A percentile compares a stretch with the other conserved stretches of the same genome.
These are phyloP conservation scores for Sphaerulina vaccinii DNA, from an alignment of 2,329 filamentous ascomycete genomes.

Conservation along the genomic window DNA sequence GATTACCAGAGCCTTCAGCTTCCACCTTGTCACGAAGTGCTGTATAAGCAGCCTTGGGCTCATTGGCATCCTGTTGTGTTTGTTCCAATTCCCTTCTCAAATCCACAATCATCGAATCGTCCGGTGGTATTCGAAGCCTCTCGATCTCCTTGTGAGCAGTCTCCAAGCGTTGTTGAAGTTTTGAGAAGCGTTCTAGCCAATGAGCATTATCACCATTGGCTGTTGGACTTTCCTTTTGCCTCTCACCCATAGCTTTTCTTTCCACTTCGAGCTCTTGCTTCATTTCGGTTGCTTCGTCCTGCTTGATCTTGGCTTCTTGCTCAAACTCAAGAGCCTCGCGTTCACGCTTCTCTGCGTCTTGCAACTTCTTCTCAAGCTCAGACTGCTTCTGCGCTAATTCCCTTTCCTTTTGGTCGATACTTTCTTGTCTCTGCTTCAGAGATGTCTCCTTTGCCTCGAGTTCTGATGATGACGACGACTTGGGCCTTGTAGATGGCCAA, in stretches of 20 bases:
- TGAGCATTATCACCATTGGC: background rate
- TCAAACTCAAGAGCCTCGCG: slow-evolving; percentile 10
- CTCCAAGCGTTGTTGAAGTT: slow-evolving; percentile 2
- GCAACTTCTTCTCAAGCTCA: slow-evolving; percentile 4
- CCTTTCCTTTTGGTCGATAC: slow-evolving; percentile 6
- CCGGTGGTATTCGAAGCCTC: background rate
- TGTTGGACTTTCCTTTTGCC: background rate
- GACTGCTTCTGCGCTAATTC: background rate
- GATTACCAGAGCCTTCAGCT: background rate
- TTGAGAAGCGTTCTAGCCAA: background rate
- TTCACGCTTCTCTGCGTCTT: slow-evolving; percentile 9
- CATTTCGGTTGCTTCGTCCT: slow-evolving; percentile 7
- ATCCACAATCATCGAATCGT: background rate
- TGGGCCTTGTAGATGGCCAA: background rate
- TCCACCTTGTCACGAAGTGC: background rate
- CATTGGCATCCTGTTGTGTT: background rate
- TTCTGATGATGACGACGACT: background rate
- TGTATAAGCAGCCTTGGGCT: background rate
- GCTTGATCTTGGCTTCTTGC: slow-evolving; percentile 9
- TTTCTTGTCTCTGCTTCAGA: background rate
- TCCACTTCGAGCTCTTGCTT: slow-evolving; percentile 6
- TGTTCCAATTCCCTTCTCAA: background rate
- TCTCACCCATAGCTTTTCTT: background rate
- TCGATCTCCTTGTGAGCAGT: slow-evolving; percentile 5
- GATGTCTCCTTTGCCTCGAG: background rate